Conservation (phyloP, 1,139 yeast species). For the Hyphopichia khmerensis region DNA sequence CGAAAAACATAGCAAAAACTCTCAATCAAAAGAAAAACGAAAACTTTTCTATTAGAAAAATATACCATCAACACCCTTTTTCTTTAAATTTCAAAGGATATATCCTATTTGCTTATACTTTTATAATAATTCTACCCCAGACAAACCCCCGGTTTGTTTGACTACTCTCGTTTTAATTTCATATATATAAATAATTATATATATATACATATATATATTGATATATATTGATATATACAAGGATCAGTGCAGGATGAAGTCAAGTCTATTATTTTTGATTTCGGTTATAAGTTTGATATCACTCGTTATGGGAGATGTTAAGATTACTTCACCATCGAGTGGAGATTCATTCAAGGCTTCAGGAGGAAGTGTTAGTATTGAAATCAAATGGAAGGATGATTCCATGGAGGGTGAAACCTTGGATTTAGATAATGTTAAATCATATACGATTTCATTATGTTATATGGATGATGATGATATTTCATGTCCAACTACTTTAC, state of each 20-base stretch:
- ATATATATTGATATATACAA: too few species aligned
- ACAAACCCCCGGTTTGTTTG: too few species aligned
- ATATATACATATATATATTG: too few species aligned
- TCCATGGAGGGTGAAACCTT: conserved; percentile 43
- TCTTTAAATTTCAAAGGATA: too few species aligned
- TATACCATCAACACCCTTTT: too few species aligned
- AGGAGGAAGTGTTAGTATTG: conserved; percentile 47
- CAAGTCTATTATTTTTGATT: not conserved
- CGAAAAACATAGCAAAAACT: too few species aligned
- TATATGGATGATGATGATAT: conserved; percentile 60
- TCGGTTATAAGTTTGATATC: conserved; percentile 5
- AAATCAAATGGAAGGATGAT: conserved; percentile 63
- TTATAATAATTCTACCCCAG: too few species aligned
- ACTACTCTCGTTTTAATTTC: too few species aligned
- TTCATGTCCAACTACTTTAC: conserved; percentile 37
- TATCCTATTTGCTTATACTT: too few species aligned
- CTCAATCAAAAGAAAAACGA: too few species aligned
- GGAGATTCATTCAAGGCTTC: conserved; percentile 52
- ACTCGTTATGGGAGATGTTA: conserved; percentile 52
- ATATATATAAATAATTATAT: too few species aligned
- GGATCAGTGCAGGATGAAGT: not conserved
- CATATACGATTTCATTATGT: conserved; percentile 60
- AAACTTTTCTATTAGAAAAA: too few species aligned
- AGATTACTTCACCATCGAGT: conserved; percentile 48
- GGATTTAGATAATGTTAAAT: conserved; percentile 38